Conservation (phyloP, 2,329 filamentous ascomycete species). For the Proliferodiscus dingleyae region DNA sequence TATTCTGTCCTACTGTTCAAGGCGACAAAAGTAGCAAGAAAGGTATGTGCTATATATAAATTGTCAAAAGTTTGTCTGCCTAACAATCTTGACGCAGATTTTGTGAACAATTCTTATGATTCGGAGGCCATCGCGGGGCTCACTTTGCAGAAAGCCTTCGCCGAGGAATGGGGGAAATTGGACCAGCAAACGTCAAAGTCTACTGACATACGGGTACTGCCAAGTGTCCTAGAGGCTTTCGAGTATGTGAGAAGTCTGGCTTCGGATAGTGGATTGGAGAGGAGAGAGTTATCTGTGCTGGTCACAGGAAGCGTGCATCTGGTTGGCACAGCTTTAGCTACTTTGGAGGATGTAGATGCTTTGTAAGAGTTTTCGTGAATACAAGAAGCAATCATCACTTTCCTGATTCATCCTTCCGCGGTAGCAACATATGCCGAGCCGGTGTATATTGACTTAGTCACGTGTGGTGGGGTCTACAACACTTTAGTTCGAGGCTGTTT, state of each 20-base stretch:
- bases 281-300: neutral
- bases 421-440: no score
- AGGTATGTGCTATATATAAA: neutral
- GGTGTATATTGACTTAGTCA: no score
- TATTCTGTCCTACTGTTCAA: conserved; percentile 77
- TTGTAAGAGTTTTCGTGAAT: no score
- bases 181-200: conserved; percentile 3
- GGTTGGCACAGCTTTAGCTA: neutral
- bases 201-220: conserved; percentile 38
- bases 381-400: no score
- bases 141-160: conserved; percentile 60
- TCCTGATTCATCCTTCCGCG: no score
- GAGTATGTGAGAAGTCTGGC: conserved; percentile 28
- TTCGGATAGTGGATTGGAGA: neutral
- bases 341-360: neutral
- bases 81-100: conserved; percentile 36
- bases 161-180: conserved; percentile 24
- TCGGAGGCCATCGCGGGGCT: conserved; percentile 42
- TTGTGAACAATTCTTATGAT: conserved; percentile 47
- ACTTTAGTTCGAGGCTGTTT: no score
- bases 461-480: no score
- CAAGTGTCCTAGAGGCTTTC: conserved; percentile 50
- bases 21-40: conserved; percentile 47
- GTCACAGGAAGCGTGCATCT: neutral
- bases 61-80: conserved; percentile 27